These are phyloP conservation scores for Pochonia chlamydosporia DNA, from an alignment of 2,329 filamentous ascomycete species.

Conservation along the genomic window DNA sequence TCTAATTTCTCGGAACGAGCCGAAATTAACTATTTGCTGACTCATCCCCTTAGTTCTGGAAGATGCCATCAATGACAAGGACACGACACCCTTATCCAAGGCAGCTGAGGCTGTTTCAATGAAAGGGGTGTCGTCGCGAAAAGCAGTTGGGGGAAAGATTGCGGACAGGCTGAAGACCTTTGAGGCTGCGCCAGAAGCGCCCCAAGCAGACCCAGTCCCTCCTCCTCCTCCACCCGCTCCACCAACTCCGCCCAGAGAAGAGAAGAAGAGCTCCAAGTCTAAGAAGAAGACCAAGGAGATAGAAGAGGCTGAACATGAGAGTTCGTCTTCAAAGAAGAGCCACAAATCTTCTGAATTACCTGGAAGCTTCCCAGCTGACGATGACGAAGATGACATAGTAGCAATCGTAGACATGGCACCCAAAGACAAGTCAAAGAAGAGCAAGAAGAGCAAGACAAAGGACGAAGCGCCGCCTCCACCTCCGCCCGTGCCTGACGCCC, in stretches of 20 bases:
- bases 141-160: conserved; percentile 45
- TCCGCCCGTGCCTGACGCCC: conserved; percentile 42
- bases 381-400: conserved; percentile 43
- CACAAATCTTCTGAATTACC: conserved; percentile 23
- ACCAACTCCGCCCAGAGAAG: conserved; percentile 20
- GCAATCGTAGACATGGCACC: conserved; percentile 46
- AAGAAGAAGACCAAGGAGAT: conserved; percentile 34
- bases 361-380: conserved; percentile 52
- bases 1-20: conserved; percentile 22
- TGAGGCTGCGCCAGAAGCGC: conserved; percentile 35
- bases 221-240: conserved; percentile 33
- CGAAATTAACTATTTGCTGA: conserved; percentile 43
- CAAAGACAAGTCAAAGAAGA: conserved; percentile 28
- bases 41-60: conserved; percentile 40
- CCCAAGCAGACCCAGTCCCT: conserved; percentile 27
- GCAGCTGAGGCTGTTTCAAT: conserved; percentile 29
- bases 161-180: conserved; percentile 53
- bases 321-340: conserved; percentile 26
- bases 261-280: conserved; percentile 27
- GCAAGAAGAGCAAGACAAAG: conserved; percentile 28
- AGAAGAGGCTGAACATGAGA: conserved; percentile 24
- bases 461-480: conserved; percentile 28
- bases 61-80: conserved; percentile 34
- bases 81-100: conserved; percentile 33
- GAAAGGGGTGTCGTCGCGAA: conserved; percentile 37